phyloP scores from a whole-genome alignment of 352 stramenopile genomes.

The Pythium rishiriense region DNA sequence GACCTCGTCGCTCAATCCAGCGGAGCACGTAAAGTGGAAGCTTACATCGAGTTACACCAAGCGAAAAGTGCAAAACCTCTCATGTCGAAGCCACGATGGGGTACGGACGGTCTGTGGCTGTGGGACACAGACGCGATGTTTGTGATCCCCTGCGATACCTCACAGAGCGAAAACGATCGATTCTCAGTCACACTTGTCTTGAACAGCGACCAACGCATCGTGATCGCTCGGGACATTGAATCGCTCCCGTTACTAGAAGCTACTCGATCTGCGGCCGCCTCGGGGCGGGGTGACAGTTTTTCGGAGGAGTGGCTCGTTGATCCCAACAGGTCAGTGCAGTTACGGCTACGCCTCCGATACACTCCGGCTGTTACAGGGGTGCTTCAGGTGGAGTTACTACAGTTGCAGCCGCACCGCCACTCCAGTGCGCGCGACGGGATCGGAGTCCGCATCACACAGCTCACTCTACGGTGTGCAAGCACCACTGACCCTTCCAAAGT shows the following conservation, averaged over 20 bases:
- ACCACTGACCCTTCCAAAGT: not conserved
- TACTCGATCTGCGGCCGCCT: not conserved
- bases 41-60: slow-evolving; percentile 5
- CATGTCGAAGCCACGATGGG: slow-evolving; percentile 3
- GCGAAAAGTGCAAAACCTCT: not conserved
- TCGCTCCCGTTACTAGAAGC: not conserved
- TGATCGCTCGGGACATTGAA: not conserved
- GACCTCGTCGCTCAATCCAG: not conserved
- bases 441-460: not conserved
- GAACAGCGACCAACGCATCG: not conserved
- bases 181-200: slow-evolving; percentile 1
- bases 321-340: not conserved
- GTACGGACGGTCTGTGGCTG: slow-evolving; percentile 9
- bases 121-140: slow-evolving; percentile 14
- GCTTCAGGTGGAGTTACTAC: not conserved
- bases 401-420: not conserved
- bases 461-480: slow-evolving; percentile 5
- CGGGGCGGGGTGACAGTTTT: not conserved
- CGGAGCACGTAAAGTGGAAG: not conserved
- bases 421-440: not conserved
- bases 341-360: slow-evolving; percentile 5
- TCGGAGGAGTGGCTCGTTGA: slow-evolving; percentile 18
- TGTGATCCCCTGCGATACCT: not conserved
- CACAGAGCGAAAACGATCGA: not conserved
- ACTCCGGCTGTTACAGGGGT: not conserved